These are phyloP conservation scores for Eucalyptus marginata DNA, from an alignment of 345 rosid genomes.

Conservation along the genomic window DNA sequence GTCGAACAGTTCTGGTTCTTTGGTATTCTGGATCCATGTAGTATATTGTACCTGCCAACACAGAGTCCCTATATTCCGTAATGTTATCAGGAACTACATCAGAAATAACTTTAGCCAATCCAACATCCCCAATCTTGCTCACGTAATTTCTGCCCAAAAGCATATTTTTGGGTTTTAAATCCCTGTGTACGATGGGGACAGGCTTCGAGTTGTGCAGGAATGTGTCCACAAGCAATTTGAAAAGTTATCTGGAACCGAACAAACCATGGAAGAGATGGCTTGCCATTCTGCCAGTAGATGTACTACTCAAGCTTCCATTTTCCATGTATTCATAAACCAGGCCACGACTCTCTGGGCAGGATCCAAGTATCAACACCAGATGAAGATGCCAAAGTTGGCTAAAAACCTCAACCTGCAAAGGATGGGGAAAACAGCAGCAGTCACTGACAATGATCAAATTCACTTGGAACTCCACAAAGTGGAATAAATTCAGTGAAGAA, in stretches of 20 bases:
- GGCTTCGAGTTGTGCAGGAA: constrained; percentile 94
- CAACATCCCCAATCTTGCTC: constrained; percentile 86
- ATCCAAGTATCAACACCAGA: too few species aligned
- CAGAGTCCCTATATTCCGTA: constrained; percentile 53
- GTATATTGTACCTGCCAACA: constrained; percentile 63
- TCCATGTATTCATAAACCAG: too few species aligned
- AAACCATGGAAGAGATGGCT: too few species aligned
- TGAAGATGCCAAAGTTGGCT: too few species aligned
- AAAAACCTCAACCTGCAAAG: too few species aligned
- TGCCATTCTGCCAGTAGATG: too few species aligned
- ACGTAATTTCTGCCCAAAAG: constrained; percentile 61
- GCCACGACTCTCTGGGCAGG: too few species aligned
- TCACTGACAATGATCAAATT: too few species aligned
- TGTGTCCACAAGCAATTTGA: constrained; percentile 77
- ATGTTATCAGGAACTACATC: constrained; percentile 60
- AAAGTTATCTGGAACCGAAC: constrained; percentile 39
- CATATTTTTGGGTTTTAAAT: constrained; percentile 74
- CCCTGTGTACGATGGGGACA: constrained; percentile 76
- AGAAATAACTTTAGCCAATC: constrained; percentile 70
- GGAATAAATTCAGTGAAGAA: too few species aligned
- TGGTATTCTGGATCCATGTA: constrained; percentile 94
- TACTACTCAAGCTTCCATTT: too few species aligned
- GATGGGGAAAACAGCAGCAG: too few species aligned
- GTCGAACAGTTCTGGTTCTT: constrained; percentile 75
- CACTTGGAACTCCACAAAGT: too few species aligned